Evolutionary conservation across 2,329 filamentous ascomycete species (phyloP).

Genomic region (Cordyceps pruinosa): DNA sequence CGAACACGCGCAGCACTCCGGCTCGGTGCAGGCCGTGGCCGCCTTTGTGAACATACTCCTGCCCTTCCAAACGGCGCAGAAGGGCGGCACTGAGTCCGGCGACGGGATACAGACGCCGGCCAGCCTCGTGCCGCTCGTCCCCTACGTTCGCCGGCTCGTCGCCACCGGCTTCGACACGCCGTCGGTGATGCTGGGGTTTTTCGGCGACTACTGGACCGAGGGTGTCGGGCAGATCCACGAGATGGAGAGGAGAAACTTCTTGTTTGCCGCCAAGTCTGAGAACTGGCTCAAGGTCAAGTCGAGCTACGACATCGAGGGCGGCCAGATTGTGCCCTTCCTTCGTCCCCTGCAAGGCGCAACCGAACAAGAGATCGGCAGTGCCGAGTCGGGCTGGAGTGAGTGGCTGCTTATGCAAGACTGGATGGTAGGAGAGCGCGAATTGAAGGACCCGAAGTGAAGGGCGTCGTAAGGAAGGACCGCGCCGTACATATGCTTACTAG

Average conservation of each 20-base stretch:
- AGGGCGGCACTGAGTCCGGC: constrained; percentile 16
- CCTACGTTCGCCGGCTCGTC: constrained; percentile 84
- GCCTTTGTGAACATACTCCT: constrained; percentile 88
- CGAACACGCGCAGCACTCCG: constrained; percentile 80
- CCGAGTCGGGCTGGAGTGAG: constrained; percentile 83
- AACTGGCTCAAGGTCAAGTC: constrained; percentile 85
- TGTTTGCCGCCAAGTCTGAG: constrained; percentile 90
- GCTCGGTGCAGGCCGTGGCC: constrained; percentile 77
- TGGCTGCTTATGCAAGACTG: constrained; percentile 98
- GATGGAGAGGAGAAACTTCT: constrained; percentile 84
- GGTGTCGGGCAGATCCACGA: constrained; percentile 81
- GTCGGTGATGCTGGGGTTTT: constrained; percentile 87
- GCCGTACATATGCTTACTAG: no score
- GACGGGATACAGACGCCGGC: constrained; percentile 15
- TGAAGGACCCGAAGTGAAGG: constrained; percentile 21
- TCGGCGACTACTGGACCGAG: constrained; percentile 82
- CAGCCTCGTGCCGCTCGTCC: constrained; percentile 61
- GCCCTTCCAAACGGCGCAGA: constrained; percentile 64
- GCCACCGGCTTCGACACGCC: constrained; percentile 87
- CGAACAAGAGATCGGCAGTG: constrained; percentile 72
- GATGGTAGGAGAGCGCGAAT: constrained; percentile 85
- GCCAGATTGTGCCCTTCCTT: constrained; percentile 82
- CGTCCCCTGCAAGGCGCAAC: constrained; percentile 70
- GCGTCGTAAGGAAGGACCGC: not conserved
- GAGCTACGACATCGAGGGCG: constrained; percentile 78